phyloP scores from a whole-genome alignment of 2,329 filamentous ascomycete genomes.

The Calonectria honghensis region DNA sequence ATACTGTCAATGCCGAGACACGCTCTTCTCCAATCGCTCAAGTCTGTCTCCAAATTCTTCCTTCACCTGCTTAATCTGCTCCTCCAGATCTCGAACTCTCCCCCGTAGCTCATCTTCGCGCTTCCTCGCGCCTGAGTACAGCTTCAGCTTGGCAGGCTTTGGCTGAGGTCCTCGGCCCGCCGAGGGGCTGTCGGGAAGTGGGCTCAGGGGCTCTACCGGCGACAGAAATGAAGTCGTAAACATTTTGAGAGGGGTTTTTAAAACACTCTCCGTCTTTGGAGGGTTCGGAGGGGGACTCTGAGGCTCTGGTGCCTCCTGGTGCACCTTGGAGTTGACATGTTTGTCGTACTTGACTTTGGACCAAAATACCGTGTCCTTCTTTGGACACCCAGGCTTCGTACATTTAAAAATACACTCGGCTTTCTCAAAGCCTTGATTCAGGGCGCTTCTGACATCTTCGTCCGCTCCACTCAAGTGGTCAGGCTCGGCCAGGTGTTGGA shows the following conservation, averaged over 20 bases:
- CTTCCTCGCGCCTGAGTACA: neutral
- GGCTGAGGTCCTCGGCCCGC: conserved; percentile 32
- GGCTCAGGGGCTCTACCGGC: conserved; percentile 26
- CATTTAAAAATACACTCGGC: conserved; percentile 5
- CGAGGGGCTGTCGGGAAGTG: conserved; percentile 46
- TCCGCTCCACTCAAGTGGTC: conserved; percentile 37
- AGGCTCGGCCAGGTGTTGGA: conserved; percentile 36
- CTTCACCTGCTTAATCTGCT: conserved; percentile 29
- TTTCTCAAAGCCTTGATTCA: conserved; percentile 5
- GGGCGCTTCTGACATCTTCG: neutral
- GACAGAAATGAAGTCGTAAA: conserved; percentile 16
- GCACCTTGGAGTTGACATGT: conserved; percentile 13
- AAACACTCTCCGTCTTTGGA: neutral
- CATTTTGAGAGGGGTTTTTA: conserved; percentile 18
- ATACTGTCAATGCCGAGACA: neutral
- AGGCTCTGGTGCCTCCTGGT: neutral
- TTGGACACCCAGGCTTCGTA: conserved; percentile 7
- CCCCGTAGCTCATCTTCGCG: conserved; percentile 38
- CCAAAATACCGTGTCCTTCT: neutral
- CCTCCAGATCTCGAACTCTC: conserved; percentile 39
- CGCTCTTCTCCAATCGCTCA: conserved; percentile 7
- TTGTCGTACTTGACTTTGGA: neutral
- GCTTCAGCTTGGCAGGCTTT: neutral
- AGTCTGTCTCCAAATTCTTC: neutral
- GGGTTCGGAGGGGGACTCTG: neutral